Evolutionary conservation across 83 land plant species (phyloP), one percentile per base, ranked within the genome.

Genomic region (Picea mariana): DNA sequence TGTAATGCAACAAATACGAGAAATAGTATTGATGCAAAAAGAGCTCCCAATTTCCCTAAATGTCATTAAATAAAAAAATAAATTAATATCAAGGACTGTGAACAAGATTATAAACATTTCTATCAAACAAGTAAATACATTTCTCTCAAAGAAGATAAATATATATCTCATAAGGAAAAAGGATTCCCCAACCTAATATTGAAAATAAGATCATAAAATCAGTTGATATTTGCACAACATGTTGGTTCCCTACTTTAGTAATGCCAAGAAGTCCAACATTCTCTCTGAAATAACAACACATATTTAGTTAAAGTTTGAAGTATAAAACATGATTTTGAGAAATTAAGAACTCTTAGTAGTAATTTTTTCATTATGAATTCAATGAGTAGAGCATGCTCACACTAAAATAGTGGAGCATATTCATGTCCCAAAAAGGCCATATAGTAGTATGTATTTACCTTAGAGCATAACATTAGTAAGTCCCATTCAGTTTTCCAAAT

Each of bases 361-460:
- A 60, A 61, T 15, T 42, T 80, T 31, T 13, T 80, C 13, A 31
- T 77, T 24, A 15, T 38, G 1, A 6, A 12, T 31, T 18, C n/a
- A 58, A 61, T 17, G 13, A 71, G 15, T 15, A 61, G n/a, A 40
- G 23, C 34, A 69, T 76, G 49, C 85, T 78, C 76, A 86, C 86
- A 86, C 67, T 13, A 82, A 85, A 16, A 85, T 72, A 26, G 38
- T 34, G 38, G 38, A 34, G 38, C 38, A 2, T 1, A 3, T 34
- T 34, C 38, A 34, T 34, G 38, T 82, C 16, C 96, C 96, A 88
- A 94, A 85, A 23, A 85, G 67, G 8, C 87, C 87, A 82, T 85
- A 77, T 21, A 85, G 16, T 42, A 85, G 67, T 40, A 82, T 81
- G 7, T 90, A 71, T 38, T 40, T 6, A 64, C 38, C 38, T 3